Conservation (phyloP, 768 basidiomycete species). For the Sporobolomyces pararoseus region DNA sequence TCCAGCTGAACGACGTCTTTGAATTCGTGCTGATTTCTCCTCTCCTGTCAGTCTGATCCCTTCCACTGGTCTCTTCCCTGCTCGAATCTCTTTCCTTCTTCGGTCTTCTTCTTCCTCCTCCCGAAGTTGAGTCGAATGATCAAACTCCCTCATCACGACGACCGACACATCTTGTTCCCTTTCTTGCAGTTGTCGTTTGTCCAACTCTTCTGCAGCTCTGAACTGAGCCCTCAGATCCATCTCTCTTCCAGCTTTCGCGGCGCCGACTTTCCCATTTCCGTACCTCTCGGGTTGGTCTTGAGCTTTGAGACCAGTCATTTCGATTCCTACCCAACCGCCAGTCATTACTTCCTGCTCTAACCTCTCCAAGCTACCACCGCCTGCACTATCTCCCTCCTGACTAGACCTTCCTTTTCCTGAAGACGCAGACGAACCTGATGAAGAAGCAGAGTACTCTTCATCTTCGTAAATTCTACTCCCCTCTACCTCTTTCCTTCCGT, state of each 20-base stretch:
- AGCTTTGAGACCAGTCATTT: conserved; percentile 8
- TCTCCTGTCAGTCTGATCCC: conserved; percentile 9
- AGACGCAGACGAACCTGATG: background rate
- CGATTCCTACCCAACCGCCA: conserved; percentile 31
- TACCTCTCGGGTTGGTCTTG: conserved; percentile 25
- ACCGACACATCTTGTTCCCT: conserved; percentile 12
- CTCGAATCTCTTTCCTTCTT: conserved; percentile 1
- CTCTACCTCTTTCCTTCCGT: background rate
- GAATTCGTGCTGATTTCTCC: background rate
- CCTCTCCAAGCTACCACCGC: conserved; percentile 3
- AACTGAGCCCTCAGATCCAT: conserved; percentile 37
- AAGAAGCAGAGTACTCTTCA: background rate
- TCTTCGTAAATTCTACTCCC: background rate
- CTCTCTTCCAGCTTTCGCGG: conserved; percentile 30
- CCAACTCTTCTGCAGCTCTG: conserved; percentile 19
- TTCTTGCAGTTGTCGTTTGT: background rate
- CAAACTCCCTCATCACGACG: conserved; percentile 1
- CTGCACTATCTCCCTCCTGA: too few species aligned
- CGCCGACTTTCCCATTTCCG: conserved; percentile 25
- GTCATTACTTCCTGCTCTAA: conserved; percentile 1
- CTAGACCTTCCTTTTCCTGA: background rate
- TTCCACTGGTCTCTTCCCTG: conserved; percentile 30
- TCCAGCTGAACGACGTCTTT: conserved; percentile 8
- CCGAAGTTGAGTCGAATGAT: background rate
- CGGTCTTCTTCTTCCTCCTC: background rate